Evolutionary conservation across 2,329 filamentous ascomycete genomes (phyloP), one percentile per base, ranked within the genome.

Genomic region (Colletotrichum sidae): DNA sequence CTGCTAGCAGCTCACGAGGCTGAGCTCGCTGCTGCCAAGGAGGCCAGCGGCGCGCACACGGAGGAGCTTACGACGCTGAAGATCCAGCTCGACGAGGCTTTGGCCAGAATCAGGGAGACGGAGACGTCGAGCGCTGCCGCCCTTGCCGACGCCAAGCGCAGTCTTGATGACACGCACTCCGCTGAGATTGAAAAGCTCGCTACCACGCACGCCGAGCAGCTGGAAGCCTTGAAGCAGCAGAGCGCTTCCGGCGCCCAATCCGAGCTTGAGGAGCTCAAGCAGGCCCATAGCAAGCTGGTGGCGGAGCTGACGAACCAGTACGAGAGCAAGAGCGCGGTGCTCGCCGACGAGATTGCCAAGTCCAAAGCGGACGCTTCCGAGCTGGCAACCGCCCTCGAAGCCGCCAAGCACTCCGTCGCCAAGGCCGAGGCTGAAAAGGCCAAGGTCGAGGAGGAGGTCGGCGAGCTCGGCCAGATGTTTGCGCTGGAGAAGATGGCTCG

Each of bases 401-500:
- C 72, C 37, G 74, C 73, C 7, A 75, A 78, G 60, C 72, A 74
- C 12, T 70, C 73, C 7, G 56, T 77, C 15, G 70, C 71, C 42
- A 72, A 74, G 55, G 74, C 71, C 25, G 71, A 77, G 60, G 71
- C 65, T 8, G 73, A 81, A 34, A 79, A 83, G 69, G 75, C 73
- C 55, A 82, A 83, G 71, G 73, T 79, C 2, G 77, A 85, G 68
- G 75, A 78, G 35, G 86, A 88, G 69, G 73, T 80, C 38, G 80
- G 82, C 68, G 79, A 82, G 33, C 74, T 88, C 67, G 81, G 82
- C 60, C 83, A 84, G 70, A 80, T 84, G 70, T 83, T 89, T 46
- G 86, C 84, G 2, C 79, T 84, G 53, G 85, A 86, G 69, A 88
- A 88, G 79, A 87, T 88, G 79, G 84, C 84, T 60, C 86, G 86